Evolutionary conservation across 495 filamentous ascomycete genomes (phyloP).

Genomic region (Neurospora sp.): DNA sequence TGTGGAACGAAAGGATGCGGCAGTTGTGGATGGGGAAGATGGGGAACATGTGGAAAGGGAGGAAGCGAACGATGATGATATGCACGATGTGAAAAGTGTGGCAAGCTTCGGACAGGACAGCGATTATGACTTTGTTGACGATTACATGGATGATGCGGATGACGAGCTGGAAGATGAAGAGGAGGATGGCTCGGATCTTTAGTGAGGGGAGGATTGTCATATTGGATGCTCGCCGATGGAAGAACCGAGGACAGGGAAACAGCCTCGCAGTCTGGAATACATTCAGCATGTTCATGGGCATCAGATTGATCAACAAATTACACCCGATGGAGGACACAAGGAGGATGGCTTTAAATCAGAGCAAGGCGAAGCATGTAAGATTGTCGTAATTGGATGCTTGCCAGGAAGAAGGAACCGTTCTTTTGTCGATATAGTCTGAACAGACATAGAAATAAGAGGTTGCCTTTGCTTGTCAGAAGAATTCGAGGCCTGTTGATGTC

Average conservation of each 20-base stretch:
- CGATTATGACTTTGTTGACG: not conserved
- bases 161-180: constrained; percentile 31
- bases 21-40: not conserved
- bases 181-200: constrained; percentile 2
- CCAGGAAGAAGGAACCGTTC: too few species aligned
- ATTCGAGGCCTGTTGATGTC: not conserved
- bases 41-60: not conserved
- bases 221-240: too few species aligned
- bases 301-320: not conserved
- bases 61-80: not conserved
- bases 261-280: not conserved
- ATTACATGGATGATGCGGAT: constrained; percentile 25
- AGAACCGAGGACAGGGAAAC: not conserved
- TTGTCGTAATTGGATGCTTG: too few species aligned
- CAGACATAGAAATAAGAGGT: not conserved
- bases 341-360: too few species aligned
- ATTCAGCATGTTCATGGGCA: not conserved
- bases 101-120: not conserved
- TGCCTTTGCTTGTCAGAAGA: not conserved
- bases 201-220: not conserved
- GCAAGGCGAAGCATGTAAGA: too few species aligned
- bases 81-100: not conserved
- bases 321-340: too few species aligned
- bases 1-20: not conserved
- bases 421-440: not conserved